A percentile compares a stretch with the other conserved stretches of the same genome.
Conservation (phyloP, 2,329 filamentous ascomycete genomes). For the Colletotrichum eleusines region DNA sequence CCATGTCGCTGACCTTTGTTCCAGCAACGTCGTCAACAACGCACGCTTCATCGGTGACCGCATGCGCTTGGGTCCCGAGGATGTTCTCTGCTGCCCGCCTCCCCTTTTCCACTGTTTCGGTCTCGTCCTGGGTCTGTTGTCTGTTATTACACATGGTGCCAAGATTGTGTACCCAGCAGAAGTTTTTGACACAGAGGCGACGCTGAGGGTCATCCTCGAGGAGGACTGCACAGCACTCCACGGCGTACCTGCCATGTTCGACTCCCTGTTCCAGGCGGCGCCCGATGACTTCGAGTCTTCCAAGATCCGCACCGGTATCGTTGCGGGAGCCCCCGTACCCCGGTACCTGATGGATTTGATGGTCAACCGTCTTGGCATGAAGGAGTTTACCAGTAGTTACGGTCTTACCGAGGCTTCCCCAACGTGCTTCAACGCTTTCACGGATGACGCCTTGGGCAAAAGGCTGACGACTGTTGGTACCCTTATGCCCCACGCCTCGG, state of each 20-base stretch:
- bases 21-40: slow-evolving; percentile 72
- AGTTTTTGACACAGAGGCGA: slow-evolving; percentile 76
- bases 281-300: slow-evolving; percentile 57
- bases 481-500: slow-evolving; percentile 79
- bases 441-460: slow-evolving; percentile 75
- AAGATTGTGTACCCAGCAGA: slow-evolving; percentile 83
- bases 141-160: slow-evolving; percentile 78
- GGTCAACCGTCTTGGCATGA: slow-evolving; percentile 79
- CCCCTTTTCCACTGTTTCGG: slow-evolving; percentile 91
- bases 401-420: slow-evolving; percentile 83
- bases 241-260: slow-evolving; percentile 88
- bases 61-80: slow-evolving; percentile 74
- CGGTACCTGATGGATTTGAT: slow-evolving; percentile 80
- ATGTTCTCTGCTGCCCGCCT: slow-evolving; percentile 83
- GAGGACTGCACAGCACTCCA: slow-evolving; percentile 81
- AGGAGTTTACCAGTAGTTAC: slow-evolving; percentile 78
- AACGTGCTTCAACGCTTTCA: slow-evolving; percentile 85
- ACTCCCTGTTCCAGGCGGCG: slow-evolving; percentile 68
- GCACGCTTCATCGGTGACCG: slow-evolving; percentile 79
- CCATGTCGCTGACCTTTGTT: slow-evolving; percentile 39
- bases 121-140: slow-evolving; percentile 80
- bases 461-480: slow-evolving; percentile 80
- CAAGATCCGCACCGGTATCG: slow-evolving; percentile 78
- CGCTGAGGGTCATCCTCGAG: slow-evolving; percentile 74
- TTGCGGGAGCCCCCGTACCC: slow-evolving; percentile 83